These are phyloP conservation scores for Candolleomyces efflorescens DNA, from an alignment of 768 basidiomycete species.

Conservation along the genomic window DNA sequence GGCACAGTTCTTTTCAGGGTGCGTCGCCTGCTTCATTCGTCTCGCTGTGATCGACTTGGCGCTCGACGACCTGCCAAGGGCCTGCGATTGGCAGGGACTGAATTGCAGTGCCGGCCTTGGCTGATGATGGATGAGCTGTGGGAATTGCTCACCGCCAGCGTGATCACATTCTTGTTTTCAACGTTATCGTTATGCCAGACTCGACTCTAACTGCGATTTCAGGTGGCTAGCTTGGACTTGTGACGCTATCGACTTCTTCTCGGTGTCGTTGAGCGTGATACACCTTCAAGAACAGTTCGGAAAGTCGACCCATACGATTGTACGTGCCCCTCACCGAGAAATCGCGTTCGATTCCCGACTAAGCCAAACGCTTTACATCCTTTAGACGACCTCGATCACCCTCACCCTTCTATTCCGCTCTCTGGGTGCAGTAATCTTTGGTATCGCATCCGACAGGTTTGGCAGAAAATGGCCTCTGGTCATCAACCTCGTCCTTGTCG, in stretches of 20 bases:
- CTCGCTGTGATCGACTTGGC: not conserved
- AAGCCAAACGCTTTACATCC: no score
- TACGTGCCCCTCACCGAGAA: slow-evolving; percentile 12
- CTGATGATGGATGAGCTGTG: no score
- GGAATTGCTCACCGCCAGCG: not conserved
- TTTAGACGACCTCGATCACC: slow-evolving; percentile 77
- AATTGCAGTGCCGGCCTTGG: no score
- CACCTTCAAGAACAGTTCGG: slow-evolving; percentile 46
- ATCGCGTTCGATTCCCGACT: not conserved
- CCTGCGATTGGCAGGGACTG: no score
- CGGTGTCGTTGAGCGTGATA: slow-evolving; percentile 57
- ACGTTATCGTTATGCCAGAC: not conserved
- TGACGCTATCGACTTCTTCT: slow-evolving; percentile 86
- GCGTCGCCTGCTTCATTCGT: slow-evolving; percentile 22
- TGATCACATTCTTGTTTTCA: not conserved
- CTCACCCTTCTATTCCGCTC: slow-evolving; percentile 26
- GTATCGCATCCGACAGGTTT: slow-evolving; percentile 80
- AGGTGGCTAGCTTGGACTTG: slow-evolving; percentile 86
- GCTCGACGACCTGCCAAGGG: no score
- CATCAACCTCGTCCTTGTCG: slow-evolving; percentile 65
- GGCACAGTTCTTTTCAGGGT: slow-evolving; percentile 60
- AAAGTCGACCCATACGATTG: slow-evolving; percentile 37
- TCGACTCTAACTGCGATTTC: not conserved
- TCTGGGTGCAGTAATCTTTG: slow-evolving; percentile 57
- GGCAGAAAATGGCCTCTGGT: slow-evolving; percentile 95